Evolutionary conservation across 257 asterid species (phyloP).

Genomic region (Solanum arcanum): DNA sequence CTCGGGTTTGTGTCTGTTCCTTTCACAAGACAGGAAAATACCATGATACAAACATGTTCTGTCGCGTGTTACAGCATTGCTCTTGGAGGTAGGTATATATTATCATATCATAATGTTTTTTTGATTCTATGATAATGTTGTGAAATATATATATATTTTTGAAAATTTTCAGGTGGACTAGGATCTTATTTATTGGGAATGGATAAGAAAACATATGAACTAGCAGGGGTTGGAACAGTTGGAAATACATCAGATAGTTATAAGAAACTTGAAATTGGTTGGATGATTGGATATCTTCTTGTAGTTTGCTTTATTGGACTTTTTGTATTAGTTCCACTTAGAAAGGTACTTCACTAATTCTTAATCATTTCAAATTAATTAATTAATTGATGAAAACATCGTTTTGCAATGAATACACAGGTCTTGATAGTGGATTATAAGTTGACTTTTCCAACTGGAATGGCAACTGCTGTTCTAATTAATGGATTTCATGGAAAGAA

Average conservation of each 20-base stretch:
- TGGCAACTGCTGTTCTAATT: slow-evolving; percentile 88
- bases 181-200: slow-evolving; percentile 73
- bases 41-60: slow-evolving; percentile 84
- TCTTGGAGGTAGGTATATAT: slow-evolving; percentile 39
- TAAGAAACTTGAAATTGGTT: slow-evolving; percentile 69
- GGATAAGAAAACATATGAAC: slow-evolving; percentile 65
- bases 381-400: not conserved
- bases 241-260: slow-evolving; percentile 63
- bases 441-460: slow-evolving; percentile 85
- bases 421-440: slow-evolving; percentile 79
- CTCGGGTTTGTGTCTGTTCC: slow-evolving; percentile 44
- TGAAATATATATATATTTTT: no score
- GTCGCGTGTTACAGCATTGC: slow-evolving; percentile 90
- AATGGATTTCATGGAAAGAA: slow-evolving; percentile 76
- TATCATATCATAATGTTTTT: not conserved
- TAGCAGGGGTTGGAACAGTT: slow-evolving; percentile 37
- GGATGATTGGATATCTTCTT: slow-evolving; percentile 71
- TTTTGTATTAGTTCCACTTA: slow-evolving; percentile 76
- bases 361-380: not conserved
- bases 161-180: slow-evolving; percentile 53
- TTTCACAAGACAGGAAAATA: slow-evolving; percentile 79
- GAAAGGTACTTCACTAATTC: slow-evolving; percentile 35
- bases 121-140: not conserved
- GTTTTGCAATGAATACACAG: slow-evolving; percentile 18
- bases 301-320: slow-evolving; percentile 76